Evolutionary conservation across 1,284 basidiomycete species (phyloP).

Genomic region (Peniophora sp.): DNA sequence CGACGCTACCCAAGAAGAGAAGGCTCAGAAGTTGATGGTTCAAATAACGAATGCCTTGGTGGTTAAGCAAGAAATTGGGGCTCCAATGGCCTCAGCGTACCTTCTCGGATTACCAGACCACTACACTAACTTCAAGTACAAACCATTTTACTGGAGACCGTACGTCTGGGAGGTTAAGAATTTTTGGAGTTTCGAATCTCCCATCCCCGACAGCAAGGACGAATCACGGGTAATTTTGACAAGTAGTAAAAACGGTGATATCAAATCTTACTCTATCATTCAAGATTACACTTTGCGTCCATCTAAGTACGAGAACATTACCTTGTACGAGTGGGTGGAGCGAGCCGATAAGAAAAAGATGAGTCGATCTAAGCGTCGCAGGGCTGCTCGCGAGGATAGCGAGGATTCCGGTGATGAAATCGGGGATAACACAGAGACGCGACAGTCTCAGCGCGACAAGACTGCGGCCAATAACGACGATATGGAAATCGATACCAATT

Average conservation of each 20-base stretch:
- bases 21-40: slow-evolving; percentile 17
- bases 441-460: too few relatives aligned
- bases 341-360: not conserved
- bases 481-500: too few relatives aligned
- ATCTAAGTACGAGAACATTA: not conserved
- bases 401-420: not conserved
- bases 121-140: slow-evolving; percentile 21
- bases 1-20: slow-evolving; percentile 8
- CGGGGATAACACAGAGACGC: too few relatives aligned
- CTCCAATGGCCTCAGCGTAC: slow-evolving; percentile 22
- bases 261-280: slow-evolving; percentile 1
- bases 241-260: not conserved
- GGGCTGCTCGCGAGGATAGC: not conserved
- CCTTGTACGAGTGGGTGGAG: slow-evolving; percentile 9
- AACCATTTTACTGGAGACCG: slow-evolving; percentile 18
- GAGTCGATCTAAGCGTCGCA: too few relatives aligned
- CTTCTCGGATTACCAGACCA: slow-evolving; percentile 23
- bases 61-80: slow-evolving; percentile 22
- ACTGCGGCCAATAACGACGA: too few relatives aligned
- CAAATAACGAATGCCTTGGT: slow-evolving; percentile 16
- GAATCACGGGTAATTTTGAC: not conserved
- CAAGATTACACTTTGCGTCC: slow-evolving; percentile 8
- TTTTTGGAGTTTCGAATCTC: too few relatives aligned
- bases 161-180: slow-evolving; percentile 11
- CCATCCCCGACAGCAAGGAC: too few relatives aligned